Evolutionary conservation across 192 early-diverging fungal genomes (phyloP).

Genomic region (Glomus cerebriforme): DNA sequence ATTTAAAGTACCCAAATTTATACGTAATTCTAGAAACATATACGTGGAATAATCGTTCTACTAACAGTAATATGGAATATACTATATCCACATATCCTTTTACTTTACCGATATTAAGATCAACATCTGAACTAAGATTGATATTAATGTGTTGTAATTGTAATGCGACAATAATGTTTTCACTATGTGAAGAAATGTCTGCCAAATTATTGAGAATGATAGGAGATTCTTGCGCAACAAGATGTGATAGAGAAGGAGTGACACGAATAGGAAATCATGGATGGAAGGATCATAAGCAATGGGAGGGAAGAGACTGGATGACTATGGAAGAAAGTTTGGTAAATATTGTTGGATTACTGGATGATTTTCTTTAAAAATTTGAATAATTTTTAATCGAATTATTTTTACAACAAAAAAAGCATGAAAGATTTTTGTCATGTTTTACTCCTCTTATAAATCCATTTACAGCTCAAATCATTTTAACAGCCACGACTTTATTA

Average conservation of each 20-base stretch:
- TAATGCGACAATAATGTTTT: slow-evolving; percentile 4
- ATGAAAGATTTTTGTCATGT: slow-evolving; percentile 28
- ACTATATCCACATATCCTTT: slow-evolving; percentile 15
- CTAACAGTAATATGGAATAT: not conserved
- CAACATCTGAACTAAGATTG: not conserved
- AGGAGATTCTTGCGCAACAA: slow-evolving; percentile 18
- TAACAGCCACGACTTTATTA: slow-evolving; percentile 2
- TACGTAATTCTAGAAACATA: slow-evolving; percentile 23
- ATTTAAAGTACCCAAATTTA: slow-evolving; percentile 18
- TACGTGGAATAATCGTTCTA: not conserved
- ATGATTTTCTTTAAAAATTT: not conserved
- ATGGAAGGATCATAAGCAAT: slow-evolving; percentile 17
- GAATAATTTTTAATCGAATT: not conserved
- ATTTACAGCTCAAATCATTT: slow-evolving; percentile 29
- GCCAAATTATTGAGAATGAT: slow-evolving; percentile 26
- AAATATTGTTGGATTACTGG: no score
- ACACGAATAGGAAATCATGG: not conserved
- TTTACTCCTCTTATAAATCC: slow-evolving; percentile 29
- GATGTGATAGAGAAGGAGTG: not conserved
- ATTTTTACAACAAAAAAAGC: not conserved
- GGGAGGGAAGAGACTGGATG: slow-evolving; percentile 27
- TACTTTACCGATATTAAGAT: slow-evolving; percentile 5
- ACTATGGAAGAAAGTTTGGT: slow-evolving; percentile 25
- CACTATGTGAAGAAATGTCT: slow-evolving; percentile 28
- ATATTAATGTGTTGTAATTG: not conserved